Conservation (phyloP, 352 stramenopile genomes). For the Lagenidium sp. region DNA sequence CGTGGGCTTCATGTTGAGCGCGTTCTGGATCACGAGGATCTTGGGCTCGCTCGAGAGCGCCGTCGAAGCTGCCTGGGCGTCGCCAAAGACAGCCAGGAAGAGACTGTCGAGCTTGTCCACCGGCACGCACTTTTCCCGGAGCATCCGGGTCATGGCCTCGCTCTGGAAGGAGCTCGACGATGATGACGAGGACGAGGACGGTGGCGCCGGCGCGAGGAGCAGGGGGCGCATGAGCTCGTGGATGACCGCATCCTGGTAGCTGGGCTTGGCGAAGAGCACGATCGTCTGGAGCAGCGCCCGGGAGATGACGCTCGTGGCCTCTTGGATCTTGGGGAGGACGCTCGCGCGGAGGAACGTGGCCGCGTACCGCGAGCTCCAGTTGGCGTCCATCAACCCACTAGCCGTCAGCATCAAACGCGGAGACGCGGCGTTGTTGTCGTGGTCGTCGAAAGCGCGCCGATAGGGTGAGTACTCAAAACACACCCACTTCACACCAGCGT, state of each 20-base stretch:
- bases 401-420: neutral
- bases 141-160: slow-evolving; percentile 58
- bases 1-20: slow-evolving; percentile 45
- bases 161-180: too few species aligned
- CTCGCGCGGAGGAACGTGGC: slow-evolving; percentile 44
- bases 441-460: too few species aligned
- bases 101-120: slow-evolving; percentile 39
- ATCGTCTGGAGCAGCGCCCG: slow-evolving; percentile 53
- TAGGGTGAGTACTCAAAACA: neutral
- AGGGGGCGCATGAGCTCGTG: slow-evolving; percentile 50
- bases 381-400: slow-evolving; percentile 48
- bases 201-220: slow-evolving; percentile 25
- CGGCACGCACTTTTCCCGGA: slow-evolving; percentile 36
- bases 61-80: neutral
- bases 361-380: slow-evolving; percentile 64
- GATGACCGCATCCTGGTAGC: slow-evolving; percentile 29
- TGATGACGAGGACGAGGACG: too few species aligned
- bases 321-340: slow-evolving; percentile 45
- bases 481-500: neutral
- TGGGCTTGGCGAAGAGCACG: slow-evolving; percentile 33
- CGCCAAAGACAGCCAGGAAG: slow-evolving; percentile 11
- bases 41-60: slow-evolving; percentile 50
- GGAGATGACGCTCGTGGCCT: slow-evolving; percentile 59
- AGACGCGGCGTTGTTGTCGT: too few species aligned
- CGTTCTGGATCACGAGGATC: slow-evolving; percentile 69